Evolutionary conservation across 768 basidiomycete species (phyloP).

Genomic region (Rhizopogon vesiculosus): DNA sequence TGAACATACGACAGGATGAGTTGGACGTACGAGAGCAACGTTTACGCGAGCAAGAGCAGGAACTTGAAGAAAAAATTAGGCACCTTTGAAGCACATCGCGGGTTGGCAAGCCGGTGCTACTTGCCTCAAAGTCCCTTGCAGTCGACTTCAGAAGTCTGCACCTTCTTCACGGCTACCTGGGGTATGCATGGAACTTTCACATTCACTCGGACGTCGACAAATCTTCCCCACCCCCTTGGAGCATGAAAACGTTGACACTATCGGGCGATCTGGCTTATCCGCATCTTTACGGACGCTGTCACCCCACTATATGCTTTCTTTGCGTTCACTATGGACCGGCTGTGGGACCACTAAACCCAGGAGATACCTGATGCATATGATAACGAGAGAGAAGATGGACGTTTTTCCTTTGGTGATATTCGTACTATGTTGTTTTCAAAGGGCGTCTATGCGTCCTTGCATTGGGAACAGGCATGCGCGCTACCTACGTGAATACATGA

Average conservation of each 20-base stretch:
- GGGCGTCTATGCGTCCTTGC: no score
- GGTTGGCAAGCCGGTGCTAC: neutral
- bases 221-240: slow-evolving; percentile 23
- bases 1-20: neutral
- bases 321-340: neutral
- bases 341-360: no score
- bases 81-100: neutral
- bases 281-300: slow-evolving; percentile 28
- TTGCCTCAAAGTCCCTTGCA: slow-evolving; percentile 18
- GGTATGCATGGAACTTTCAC: slow-evolving; percentile 1
- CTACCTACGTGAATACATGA: no score
- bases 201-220: neutral
- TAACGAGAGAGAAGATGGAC: no score
- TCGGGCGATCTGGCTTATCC: slow-evolving; percentile 20
- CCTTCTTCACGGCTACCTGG: slow-evolving; percentile 30
- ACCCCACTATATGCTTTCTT: slow-evolving; percentile 20
- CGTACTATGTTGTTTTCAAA: no score
- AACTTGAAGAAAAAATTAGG: neutral
- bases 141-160: slow-evolving; percentile 25
- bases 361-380: no score
- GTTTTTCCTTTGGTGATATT: no score
- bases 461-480: no score
- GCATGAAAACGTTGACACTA: slow-evolving; percentile 20
- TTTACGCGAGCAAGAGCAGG: neutral
- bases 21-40: neutral